Percentiles rank a stretch among this genome's conserved stretches.
Evolutionary conservation across 345 rosid genomes (phyloP).

Genomic region (Pistacia atlantica): DNA sequence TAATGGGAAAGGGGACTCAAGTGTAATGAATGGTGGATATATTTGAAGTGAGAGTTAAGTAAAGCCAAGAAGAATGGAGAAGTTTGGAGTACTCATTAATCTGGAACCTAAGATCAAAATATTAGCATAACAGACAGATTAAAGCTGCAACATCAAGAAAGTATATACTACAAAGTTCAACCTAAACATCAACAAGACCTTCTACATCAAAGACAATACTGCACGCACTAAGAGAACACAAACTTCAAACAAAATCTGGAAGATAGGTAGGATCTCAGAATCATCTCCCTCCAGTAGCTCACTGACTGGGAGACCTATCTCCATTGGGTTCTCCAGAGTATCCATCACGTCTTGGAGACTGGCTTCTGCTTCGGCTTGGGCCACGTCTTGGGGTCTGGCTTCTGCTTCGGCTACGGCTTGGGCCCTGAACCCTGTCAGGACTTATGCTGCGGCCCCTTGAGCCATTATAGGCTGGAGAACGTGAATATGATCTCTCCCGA

Average conservation of each 20-base stretch:
- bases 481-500: conserved; percentile 66
- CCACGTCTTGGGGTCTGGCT: conserved; percentile 47
- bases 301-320: conserved; percentile 75
- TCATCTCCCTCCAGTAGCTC: conserved; percentile 22
- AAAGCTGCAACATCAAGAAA: conserved; percentile 6
- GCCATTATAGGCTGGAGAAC: conserved; percentile 67
- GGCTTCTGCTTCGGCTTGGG: conserved; percentile 43
- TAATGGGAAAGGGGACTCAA: background rate
- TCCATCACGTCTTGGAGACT: conserved; percentile 37
- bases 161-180: conserved; percentile 13
- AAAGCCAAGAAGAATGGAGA: background rate
- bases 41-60: background rate
- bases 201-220: conserved; percentile 10
- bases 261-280: conserved; percentile 6
- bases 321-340: conserved; percentile 42
- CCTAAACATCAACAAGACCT: conserved; percentile 9
- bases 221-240: background rate
- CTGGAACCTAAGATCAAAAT: background rate
- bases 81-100: background rate
- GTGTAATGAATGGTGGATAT: background rate
- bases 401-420: conserved; percentile 45
- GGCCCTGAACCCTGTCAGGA: conserved; percentile 43
- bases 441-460: conserved; percentile 70
- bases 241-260: conserved; percentile 1
- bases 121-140: background rate